phyloP scores from a whole-genome alignment of 2,329 filamentous ascomycete species.

The Colletotrichum tamarilloi region DNA sequence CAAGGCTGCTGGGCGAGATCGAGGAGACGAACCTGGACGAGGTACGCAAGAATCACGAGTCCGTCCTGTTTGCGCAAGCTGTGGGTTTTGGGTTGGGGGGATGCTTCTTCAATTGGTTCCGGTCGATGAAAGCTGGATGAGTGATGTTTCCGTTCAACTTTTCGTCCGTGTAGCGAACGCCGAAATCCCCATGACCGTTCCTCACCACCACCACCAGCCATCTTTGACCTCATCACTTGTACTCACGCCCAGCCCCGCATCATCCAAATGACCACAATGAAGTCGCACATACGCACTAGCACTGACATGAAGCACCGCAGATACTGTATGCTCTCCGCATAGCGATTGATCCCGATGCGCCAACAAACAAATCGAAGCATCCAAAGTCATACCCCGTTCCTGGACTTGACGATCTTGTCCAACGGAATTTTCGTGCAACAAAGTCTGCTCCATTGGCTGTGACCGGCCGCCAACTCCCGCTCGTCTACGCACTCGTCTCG shows the following conservation, averaged over 20 bases:
- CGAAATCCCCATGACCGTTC: conserved; percentile 41
- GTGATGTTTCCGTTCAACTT: conserved; percentile 18
- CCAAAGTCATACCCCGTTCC: conserved; percentile 53
- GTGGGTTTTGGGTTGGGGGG: background rate
- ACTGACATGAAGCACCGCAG: conserved; percentile 39
- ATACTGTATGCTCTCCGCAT: conserved; percentile 42
- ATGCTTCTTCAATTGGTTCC: background rate
- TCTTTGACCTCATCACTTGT: background rate
- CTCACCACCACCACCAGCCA: conserved; percentile 20
- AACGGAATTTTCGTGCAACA: conserved; percentile 59
- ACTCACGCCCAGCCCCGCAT: background rate
- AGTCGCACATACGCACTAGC: conserved; percentile 4
- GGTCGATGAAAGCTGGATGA: background rate
- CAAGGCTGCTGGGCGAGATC: conserved; percentile 63
- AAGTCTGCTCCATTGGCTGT: conserved; percentile 60
- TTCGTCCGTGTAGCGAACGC: background rate
- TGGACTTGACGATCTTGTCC: conserved; percentile 58
- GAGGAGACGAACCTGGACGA: conserved; percentile 69
- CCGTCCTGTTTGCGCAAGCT: background rate
- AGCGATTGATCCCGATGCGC: conserved; percentile 16
- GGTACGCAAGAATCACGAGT: conserved; percentile 52
- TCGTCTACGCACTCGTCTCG: conserved; percentile 67
- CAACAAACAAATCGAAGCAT: conserved; percentile 19
- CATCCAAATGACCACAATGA: background rate
- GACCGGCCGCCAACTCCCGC: conserved; percentile 62